These are phyloP conservation scores for Poa annua DNA, from an alignment of 176 grass and related monocot species.

Conservation along the genomic window DNA sequence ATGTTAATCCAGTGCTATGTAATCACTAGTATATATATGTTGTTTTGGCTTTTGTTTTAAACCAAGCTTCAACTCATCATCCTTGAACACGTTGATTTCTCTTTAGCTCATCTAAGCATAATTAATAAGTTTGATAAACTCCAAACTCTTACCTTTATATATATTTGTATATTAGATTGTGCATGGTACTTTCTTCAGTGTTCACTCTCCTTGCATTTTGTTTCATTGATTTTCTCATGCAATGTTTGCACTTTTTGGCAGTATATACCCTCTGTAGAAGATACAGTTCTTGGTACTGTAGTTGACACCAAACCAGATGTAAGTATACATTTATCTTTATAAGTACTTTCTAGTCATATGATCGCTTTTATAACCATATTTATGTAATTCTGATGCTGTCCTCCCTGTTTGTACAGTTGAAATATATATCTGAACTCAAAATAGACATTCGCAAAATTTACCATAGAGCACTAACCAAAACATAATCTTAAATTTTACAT, in stretches of 20 bases:
- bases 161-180: neutral
- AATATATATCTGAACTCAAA: neutral
- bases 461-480: conserved; percentile 9
- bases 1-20: conserved; percentile 17
- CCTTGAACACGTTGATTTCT: neutral
- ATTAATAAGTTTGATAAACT: neutral
- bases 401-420: neutral
- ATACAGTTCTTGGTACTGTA: conserved; percentile 81
- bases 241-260: conserved; percentile 44
- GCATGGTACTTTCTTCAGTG: neutral
- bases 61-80: conserved; percentile 3
- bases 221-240: conserved; percentile 21
- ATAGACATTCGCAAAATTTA: neutral
- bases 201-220: neutral
- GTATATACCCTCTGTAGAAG: conserved; percentile 75
- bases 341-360: conserved; percentile 28
- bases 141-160: neutral
- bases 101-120: conserved; percentile 7
- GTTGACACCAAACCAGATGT: conserved; percentile 89
- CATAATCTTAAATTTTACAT: conserved; percentile 18
- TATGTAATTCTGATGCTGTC: neutral
- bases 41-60: neutral
- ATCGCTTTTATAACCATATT: neutral
- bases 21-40: neutral
- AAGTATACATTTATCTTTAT: conserved; percentile 53